Base-by-base conservation (phyloP, 176 grass and related monocot species). In the Oryza australiensis region DNA sequence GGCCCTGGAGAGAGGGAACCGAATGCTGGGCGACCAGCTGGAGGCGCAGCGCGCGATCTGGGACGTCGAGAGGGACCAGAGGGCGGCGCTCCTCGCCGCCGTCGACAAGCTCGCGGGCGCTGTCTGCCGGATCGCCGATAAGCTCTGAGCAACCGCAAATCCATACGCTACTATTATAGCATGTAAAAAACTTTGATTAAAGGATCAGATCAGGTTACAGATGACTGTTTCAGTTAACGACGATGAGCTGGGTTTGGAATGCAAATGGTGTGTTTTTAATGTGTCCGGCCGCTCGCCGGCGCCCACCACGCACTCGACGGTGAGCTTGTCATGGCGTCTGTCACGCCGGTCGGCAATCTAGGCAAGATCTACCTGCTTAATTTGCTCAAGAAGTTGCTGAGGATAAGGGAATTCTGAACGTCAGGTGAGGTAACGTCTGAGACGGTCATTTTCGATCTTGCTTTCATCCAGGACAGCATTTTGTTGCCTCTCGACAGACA, bases 51-150 rank as follows among this genome's bases (percentile, higher is more conserved):
- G 33, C 62, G 10, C 38, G 22, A 66, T 22, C 14, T 78, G 63
- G 62, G 79, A 55, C 51, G 41, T 60, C 12, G 83, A 91, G 40
- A 86, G 83, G 80, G 82, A 90, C 29, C 88, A 88, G 18, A 49
- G 83, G 70, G 77, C 62, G 76, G 88, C 77, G 1, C 66, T 88
- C 7, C 76, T 91, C 55, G 48, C 37, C 69, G 63, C 70, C 35
- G 48, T 94, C 10, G 63, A 53, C 62, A 81, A 73, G 87, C 74
- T 91, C 73, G 83, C 83, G 15, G 86, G 80, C 74, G 92, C 86
- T 24, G 82, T 90, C 5, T 45, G 70, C 51, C 83, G 72, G 77
- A 88, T 94, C 68, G 86, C 86, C 18, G 88, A 90, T 12, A 90
- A 86, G 64, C 64, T 88, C 13, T 87, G 80, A 87, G 45, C 9